Evolutionary conservation across 768 basidiomycete genomes (phyloP).

Genomic region (Mycena venus): DNA sequence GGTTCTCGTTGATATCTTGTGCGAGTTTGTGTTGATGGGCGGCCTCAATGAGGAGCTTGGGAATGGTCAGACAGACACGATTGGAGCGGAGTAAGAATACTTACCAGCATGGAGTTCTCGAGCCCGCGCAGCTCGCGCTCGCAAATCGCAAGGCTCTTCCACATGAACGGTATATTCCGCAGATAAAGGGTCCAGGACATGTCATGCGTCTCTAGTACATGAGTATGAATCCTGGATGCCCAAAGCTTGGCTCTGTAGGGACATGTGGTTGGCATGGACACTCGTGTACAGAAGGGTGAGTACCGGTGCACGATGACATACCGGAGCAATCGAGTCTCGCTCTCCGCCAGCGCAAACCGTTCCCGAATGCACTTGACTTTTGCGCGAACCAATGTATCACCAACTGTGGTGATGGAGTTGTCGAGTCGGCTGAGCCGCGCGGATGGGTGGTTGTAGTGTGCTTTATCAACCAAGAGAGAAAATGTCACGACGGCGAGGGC

Average conservation of each 20-base stretch:
- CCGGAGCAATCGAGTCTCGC: background rate
- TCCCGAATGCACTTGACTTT: background rate
- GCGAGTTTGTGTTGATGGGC: background rate
- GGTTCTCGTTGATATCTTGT: background rate
- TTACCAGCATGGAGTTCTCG: background rate
- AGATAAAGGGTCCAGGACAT: background rate
- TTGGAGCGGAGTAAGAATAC: background rate
- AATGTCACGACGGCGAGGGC: background rate
- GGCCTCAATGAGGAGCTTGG: background rate
- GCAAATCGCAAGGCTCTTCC: background rate
- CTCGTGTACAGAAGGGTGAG: too few species aligned
- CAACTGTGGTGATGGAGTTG: background rate
- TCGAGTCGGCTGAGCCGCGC: background rate
- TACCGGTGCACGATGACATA: too few species aligned
- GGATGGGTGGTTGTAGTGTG: too few species aligned
- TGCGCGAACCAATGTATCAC: background rate
- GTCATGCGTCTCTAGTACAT: background rate
- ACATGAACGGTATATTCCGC: background rate
- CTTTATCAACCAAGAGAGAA: too few species aligned
- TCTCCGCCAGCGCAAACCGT: background rate
- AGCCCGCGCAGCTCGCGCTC: background rate
- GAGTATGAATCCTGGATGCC: background rate
- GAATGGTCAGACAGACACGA: background rate
- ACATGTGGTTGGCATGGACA: too few species aligned
- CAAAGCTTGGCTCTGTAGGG: background rate